Conservation (phyloP, 768 basidiomycete genomes). For the Gelatoporia subvermispora region DNA sequence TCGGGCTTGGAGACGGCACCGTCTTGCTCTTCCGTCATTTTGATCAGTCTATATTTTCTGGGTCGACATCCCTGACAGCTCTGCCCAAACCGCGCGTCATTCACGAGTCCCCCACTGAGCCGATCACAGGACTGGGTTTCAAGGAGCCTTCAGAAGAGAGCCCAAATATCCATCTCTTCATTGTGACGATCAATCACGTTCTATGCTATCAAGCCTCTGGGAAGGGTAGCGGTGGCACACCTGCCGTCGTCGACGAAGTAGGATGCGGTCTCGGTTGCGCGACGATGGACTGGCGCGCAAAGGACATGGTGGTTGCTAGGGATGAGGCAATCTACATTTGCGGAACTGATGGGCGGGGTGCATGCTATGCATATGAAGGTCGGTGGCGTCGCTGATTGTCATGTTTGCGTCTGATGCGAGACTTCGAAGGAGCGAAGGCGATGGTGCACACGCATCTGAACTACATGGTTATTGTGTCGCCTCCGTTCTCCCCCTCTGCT, state of each 20-base stretch:
- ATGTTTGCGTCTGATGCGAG: background rate
- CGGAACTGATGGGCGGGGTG: conserved; percentile 73
- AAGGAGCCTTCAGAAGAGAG: conserved; percentile 46
- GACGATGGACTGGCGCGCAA: conserved; percentile 67
- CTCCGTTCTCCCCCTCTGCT: conserved; percentile 67
- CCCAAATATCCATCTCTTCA: conserved; percentile 57
- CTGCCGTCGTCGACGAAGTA: conserved; percentile 77
- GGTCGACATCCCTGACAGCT: conserved; percentile 56
- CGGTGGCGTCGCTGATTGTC: conserved; percentile 2
- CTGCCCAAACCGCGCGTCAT: conserved; percentile 85
- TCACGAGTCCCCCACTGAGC: conserved; percentile 81
- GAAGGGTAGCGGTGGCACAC: conserved; percentile 58
- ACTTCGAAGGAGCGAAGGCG: conserved; percentile 58
- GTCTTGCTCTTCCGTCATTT: conserved; percentile 89
- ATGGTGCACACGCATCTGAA: conserved; percentile 74
- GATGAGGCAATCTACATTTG: conserved; percentile 92
- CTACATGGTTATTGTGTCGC: conserved; percentile 87
- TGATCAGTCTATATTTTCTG: conserved; percentile 78
- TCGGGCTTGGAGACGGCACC: conserved; percentile 93
- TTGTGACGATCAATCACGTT: conserved; percentile 84
- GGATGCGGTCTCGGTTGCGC: conserved; percentile 85
- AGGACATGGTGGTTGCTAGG: conserved; percentile 77
- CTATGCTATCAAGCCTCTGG: conserved; percentile 73
- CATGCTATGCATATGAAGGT: conserved; percentile 94
- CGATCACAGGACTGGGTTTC: conserved; percentile 91